A percentile compares a stretch with the other conserved stretches of the same genome.
Evolutionary conservation across 768 basidiomycete species (phyloP).

Genomic region (Phlebiopsis flavidoalba): DNA sequence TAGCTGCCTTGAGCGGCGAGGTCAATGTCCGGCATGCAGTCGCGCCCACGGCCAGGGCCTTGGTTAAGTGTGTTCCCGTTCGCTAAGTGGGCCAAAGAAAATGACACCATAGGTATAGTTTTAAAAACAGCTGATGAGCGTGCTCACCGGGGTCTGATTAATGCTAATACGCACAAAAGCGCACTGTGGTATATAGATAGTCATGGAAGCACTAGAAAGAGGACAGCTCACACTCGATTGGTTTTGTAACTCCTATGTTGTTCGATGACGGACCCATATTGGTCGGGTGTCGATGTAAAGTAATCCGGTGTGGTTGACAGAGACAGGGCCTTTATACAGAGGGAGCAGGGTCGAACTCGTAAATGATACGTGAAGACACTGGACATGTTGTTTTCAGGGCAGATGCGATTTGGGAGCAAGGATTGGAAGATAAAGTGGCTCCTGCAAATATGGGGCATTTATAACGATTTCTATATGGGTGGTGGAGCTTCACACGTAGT

Average conservation of each 20-base stretch:
- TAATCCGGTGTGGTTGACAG: conserved; percentile 30
- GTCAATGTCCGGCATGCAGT: conserved; percentile 43
- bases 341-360: too few relatives aligned
- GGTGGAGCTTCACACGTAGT: too few relatives aligned
- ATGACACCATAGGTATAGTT: not conserved
- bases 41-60: conserved; percentile 30
- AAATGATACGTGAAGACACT: conserved; percentile 20
- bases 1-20: conserved; percentile 37
- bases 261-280: conserved; percentile 20
- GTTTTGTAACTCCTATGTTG: conserved; percentile 7
- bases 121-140: not conserved
- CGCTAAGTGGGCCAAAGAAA: not conserved
- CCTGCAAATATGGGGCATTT: too few relatives aligned
- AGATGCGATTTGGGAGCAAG: too few relatives aligned
- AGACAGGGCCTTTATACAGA: conserved; percentile 21
- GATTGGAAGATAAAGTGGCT: too few relatives aligned
- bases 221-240: conserved; percentile 14
- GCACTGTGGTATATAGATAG: too few relatives aligned
- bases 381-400: conserved; percentile 3
- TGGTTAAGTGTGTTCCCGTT: conserved; percentile 21
- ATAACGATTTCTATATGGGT: too few relatives aligned
- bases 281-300: conserved; percentile 43
- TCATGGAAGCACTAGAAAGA: too few relatives aligned
- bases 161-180: not conserved
- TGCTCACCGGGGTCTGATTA: not conserved